Percentiles rank a stretch among this genome's conserved stretches.
Evolutionary conservation across 371 early-diverging fungal genomes (phyloP).

Genomic region (Mucor circinelloides): DNA sequence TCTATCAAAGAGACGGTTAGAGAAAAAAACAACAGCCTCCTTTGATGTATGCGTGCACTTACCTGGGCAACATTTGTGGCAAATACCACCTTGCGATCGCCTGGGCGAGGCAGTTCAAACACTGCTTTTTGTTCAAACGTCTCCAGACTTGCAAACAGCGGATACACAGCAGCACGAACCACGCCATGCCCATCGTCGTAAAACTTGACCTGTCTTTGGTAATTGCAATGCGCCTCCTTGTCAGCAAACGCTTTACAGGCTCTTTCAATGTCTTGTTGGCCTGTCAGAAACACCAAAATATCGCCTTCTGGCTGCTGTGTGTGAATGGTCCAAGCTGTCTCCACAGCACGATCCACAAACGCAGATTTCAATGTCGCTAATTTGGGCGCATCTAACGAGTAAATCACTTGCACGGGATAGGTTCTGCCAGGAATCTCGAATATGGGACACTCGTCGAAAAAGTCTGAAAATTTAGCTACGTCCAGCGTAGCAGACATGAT

Average conservation of each 20-base stretch:
- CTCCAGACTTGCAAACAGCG: conserved; percentile 92
- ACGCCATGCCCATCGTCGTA: conserved; percentile 59
- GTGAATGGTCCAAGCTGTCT: conserved; percentile 81
- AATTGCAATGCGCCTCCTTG: conserved; percentile 30
- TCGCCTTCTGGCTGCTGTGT: conserved; percentile 72
- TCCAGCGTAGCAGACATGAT: conserved; percentile 88
- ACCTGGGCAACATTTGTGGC: conserved; percentile 99
- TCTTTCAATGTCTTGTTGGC: conserved; percentile 88
- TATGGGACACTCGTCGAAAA: conserved; percentile 78
- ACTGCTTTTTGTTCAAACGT: conserved; percentile 89
- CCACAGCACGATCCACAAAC: conserved; percentile 71
- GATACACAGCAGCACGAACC: conserved; percentile 66
- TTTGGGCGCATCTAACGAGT: conserved; percentile 53
- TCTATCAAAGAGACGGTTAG: conserved; percentile 23
- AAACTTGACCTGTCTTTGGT: conserved; percentile 38
- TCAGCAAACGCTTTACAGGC: conserved; percentile 59
- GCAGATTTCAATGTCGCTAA: conserved; percentile 66
- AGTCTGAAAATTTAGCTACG: conserved; percentile 73
- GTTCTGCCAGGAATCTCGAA: conserved; percentile 85
- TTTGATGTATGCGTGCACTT: conserved; percentile 29
- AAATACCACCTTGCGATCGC: conserved; percentile 92
- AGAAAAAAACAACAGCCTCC: conserved; percentile 29
- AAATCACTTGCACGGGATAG: conserved; percentile 75
- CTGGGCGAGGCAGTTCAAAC: conserved; percentile 84
- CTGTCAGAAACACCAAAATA: conserved; percentile 90